Evolutionary conservation across 306 rosid genomes (phyloP), one percentile per base, ranked within the genome.

Genomic region (Quillaja saponaria): DNA sequence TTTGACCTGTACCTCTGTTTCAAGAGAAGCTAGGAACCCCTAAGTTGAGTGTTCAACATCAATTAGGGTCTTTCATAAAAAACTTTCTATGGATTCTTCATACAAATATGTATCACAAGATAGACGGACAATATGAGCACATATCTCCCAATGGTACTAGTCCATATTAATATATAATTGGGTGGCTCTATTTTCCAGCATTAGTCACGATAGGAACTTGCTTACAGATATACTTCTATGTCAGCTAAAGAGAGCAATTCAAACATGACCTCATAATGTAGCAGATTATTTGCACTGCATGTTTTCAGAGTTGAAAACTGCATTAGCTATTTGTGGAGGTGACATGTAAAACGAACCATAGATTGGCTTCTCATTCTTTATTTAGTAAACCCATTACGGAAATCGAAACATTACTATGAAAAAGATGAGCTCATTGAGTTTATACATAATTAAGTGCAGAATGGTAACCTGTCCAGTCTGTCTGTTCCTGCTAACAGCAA

Each of bases 401-500:
- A 64, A 61, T 39, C 49, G 35, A 61, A 7, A 41, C 44, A 67
- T 19, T 37, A 49, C 5, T 16, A 25, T 1, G 13, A 34, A 41
- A 38, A 57, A 40, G 35, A 35, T 3, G 51, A 44, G 52, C 31
- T 58, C 53, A 37, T 11, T 31, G 14, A 56, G 51, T 51, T 58
- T 57, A 35, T 38, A 72, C 19, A 44, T 67, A 52, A 48, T 19
- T 44, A 56, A 34, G 18, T 28, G 55, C 38, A 61, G 60, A 34
- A 45, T 55, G 15, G 40, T 58, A 40, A 92, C 99, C 87, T 92
- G 85, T 92, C 99, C 69, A 92, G 78, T 84, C 99, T 83, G 73
- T 92, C 99, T 59, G 99, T 80, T 61, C 99, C 99, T 13, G 99
- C 96, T 72, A 92, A 77, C 66, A 92, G 85, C 85, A 92, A 58